Base-by-base conservation (phyloP, 495 filamentous ascomycete species). In the Chlorociboria aeruginascens region DNA sequence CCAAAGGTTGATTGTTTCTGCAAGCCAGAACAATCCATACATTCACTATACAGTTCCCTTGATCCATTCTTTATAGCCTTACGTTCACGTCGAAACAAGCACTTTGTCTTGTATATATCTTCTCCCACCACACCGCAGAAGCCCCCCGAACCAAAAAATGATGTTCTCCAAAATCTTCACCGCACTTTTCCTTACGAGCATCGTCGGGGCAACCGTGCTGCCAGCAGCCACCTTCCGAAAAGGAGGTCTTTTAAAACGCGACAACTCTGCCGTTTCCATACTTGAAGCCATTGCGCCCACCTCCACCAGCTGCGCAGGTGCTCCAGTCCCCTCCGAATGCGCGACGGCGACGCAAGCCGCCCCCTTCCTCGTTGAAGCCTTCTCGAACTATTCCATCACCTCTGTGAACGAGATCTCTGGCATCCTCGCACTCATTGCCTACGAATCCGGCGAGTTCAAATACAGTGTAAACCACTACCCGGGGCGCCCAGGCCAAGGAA, bases 401-500 rank as follows among this genome's bases (percentile, higher is more conserved):
- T 64, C 61, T 28, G 58, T 66, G 0, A 72, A 64, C 3, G 76
- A 83, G 56, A 76, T 79, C 45, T 79, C 84, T 2, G 84, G 77
- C 9, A 48, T 86, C 8, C 53, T 86, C 46, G 63, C 71, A 1
- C 53, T 81, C 33, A 82, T 87, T 58, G 76, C 77, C 4, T 77
- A 77, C 61, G 88, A 95, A 62, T 76, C 70, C 16, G 75, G 45
- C 32, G 72, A 84, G 29, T 82, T 86, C 64, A 71, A 76, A 57
- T 83, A 72, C 67, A 85, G 78, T 54, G 69, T 69, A 56, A 85
- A 86, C 54, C 69, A 79, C 51, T 72, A 59, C 46, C 81, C 85
- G 6, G 72, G 78, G 3, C 32, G 61, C 46, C 32, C 72, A 52
- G 88, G 86, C 0, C 84, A 95, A 60, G 88, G 88, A 14, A 93